phyloP scores from a whole-genome alignment of 495 filamentous ascomycete genomes.

The Endocarpon pusillum region DNA sequence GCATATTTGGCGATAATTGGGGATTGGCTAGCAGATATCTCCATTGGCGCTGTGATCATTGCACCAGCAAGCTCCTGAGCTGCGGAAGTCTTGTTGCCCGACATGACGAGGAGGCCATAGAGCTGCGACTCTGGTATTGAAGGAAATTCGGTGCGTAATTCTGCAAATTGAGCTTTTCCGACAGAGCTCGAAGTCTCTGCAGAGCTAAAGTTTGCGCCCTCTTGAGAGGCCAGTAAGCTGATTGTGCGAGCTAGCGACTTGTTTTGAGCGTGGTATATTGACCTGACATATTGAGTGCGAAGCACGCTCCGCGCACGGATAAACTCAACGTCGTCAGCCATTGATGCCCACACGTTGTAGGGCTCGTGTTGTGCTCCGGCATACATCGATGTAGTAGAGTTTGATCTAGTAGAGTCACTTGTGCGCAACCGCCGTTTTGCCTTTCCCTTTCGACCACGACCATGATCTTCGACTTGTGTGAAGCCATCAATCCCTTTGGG shows the following conservation, averaged over 20 bases:
- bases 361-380: too few species aligned
- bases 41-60: conserved; percentile 19
- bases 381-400: too few species aligned
- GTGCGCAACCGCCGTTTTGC: too few species aligned
- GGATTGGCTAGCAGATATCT: conserved; percentile 24
- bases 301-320: too few species aligned
- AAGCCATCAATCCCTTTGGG: conserved; percentile 74
- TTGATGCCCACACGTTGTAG: too few species aligned
- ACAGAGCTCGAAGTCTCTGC: conserved; percentile 10
- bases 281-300: too few species aligned
- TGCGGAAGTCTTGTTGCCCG: conserved; percentile 34
- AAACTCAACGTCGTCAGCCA: too few species aligned
- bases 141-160: conserved; percentile 38
- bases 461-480: conserved; percentile 24
- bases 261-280: too few species aligned
- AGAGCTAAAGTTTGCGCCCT: conserved; percentile 6
- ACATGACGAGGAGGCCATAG: conserved; percentile 34
- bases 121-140: conserved; percentile 24
- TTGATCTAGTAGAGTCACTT: too few species aligned
- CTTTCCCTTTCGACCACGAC: conserved; percentile 21
- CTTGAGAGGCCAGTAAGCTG: too few species aligned
- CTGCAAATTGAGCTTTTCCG: conserved; percentile 25
- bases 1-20: conserved; percentile 20
- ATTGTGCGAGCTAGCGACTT: too few species aligned
- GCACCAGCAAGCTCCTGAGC: conserved; percentile 42